Evolutionary conservation across 371 early-diverging fungal genomes (phyloP), one percentile per base, ranked within the genome.

Genomic region (Chytridium lagenaria): DNA sequence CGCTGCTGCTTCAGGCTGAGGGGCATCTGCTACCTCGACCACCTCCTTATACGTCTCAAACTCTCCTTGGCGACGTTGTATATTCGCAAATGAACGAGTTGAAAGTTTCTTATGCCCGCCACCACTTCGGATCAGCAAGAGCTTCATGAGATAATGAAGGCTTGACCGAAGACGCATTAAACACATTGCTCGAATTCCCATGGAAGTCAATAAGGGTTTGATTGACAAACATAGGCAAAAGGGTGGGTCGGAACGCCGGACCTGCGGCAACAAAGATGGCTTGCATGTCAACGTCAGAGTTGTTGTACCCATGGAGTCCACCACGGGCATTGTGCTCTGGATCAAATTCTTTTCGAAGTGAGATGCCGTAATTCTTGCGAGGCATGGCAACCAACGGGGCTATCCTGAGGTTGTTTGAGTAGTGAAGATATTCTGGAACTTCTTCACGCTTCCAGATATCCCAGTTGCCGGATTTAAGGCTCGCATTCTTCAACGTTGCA

Each of bases 301-400:
- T 89, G 76, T 95, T 92, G 80, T 94, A 97, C 1, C 98, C 98
- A 81, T 96, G 96, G 26, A 89, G 86, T 1, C 95, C 96, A n/a
- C n/a, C n/a, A 0, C 81, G 76, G 1, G 83, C 80, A 15, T 76
- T 72, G 55, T 80, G 78, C 5, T 73, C 30, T 50, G 69, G 36
- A 30, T 67, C 23, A 59, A 2, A 52, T 5, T 40, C 36, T 34
- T 71, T 50, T 15, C 39, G 31, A 19, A 30, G 50, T 23, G 69
- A 44, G 34, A 61, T 22, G 23, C 31, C 67, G 59, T 26, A 50
- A 39, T 40, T 28, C 34, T 65, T 26, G 34, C 92, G 90, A 2
- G 93, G 91, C 7, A 95, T 79, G 2, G 88, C 85, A 0, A 91
- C 82, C 34, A 96, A 87, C 0, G 94, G 93, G 5, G 91, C 88